Evolutionary conservation across 371 early-diverging fungal genomes (phyloP), one percentile per base, ranked within the genome.

Genomic region (Mycotypha africana): DNA sequence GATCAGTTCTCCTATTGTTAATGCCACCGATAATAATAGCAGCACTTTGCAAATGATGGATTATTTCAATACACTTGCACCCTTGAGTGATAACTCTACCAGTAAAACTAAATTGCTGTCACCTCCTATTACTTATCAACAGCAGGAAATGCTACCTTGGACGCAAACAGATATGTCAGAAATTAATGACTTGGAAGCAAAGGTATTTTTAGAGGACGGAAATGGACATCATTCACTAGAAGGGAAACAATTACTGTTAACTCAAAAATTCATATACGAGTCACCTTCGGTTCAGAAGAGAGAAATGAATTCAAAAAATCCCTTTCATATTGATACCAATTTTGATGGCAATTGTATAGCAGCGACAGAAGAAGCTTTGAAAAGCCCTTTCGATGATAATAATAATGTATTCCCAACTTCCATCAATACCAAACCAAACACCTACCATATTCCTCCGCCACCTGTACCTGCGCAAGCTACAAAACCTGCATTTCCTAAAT

Each of bases 391-490:
- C n/a, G n/a, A n/a, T 15, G n/a, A n/a, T 33, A 15, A 33, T 33
- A 4, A 33, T 4, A 4, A 6, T 33, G 11, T 4, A 4, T 14
- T 33, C 10, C 15, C 1, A 30, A 25, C 10, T 11, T 40, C 11
- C 10, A 33, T 4, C 4, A 62, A 71, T 52, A 23, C 53, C 14
- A 55, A 59, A 26, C 62, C 63, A 11, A 67, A 65, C 42, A 37
- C 52, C 43, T 30, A 49, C 19, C 38, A 55, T 31, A 38, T 62
- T 44, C 58, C 59, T 39, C 66, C 72, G 9, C 72, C 68, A 15
- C 64, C 68, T 42, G 68, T 71, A 20, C 72, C 72, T 19, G 45
- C 53, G 25, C 72, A 71, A 52, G 33, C 53, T 22, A 71, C 65
- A 4, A 71, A 71, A 33, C 68, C 72, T 37, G 47, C 51, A 35